Evolutionary conservation across 2,329 filamentous ascomycete genomes (phyloP), one percentile per base, ranked within the genome.

Genomic region (Celoporthe dispersa): DNA sequence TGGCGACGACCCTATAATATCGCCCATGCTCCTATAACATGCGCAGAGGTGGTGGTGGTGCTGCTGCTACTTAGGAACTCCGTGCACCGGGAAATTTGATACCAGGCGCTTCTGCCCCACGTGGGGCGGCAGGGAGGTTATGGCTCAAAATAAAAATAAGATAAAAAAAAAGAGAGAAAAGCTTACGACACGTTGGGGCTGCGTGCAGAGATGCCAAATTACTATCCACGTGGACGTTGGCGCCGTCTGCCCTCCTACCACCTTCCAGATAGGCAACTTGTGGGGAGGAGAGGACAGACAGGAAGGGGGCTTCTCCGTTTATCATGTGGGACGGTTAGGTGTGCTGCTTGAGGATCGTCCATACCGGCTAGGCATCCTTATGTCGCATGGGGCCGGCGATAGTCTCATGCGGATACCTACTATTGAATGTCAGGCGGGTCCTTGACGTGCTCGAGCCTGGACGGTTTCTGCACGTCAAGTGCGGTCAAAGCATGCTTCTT

Each of bases 361-460:
- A 31, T 28, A 11, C 25, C 16, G 6, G 31, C 51, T 14, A 55
- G 51, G 51, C 55, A 28, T 35, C 55, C 31, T 35, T n/a, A 8
- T 35, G 33, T 60, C 57, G 22, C 57, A 60, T 60, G 31, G 28
- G 41, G 57, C 57, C 57, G 57, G 33, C 57, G 57, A 37, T 60
- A 60, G 33, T 60, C 31, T 33, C 57, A n/a, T 37, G 28, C 28
- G 31, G 19, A 35, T 35, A 60, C 28, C 37, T 9, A 60, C 31
- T 60, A 35, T 35, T n/a, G 57, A 11, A 60, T 60, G 57, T 35
- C 31, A 60, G 57, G 57, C 57, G 57, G 57, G 57, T n/a, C 57
- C 19, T 60, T 12, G 28, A n/a, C 22, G 31, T 60, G 31, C 16
- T n/a, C 31, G n/a, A 4, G 12, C 57, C 51, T 55, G 8, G 51